Percentiles rank a stretch among this genome's conserved stretches.
Conservation (phyloP, 1,284 basidiomycete species). For the Hymenochaete sp. region DNA sequence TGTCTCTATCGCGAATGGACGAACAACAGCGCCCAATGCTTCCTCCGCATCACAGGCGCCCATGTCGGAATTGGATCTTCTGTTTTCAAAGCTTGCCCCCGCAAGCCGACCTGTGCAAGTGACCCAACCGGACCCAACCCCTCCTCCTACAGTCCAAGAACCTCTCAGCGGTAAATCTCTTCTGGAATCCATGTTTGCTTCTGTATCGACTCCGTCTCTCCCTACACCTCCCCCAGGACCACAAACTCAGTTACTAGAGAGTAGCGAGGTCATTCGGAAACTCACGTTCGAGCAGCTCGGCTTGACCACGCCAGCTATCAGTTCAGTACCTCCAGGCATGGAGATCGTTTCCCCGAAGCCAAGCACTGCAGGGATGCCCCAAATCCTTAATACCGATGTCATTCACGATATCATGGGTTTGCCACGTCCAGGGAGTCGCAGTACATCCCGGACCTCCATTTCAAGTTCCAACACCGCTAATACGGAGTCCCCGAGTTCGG, state of each 20-base stretch:
- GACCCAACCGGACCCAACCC: conserved; percentile 11
- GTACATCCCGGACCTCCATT: conserved; percentile 14
- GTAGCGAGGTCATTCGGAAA: conserved; percentile 2
- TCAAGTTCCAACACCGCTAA: conserved; percentile 9
- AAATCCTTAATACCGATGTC: conserved; percentile 16
- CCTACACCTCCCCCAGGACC: too few relatives aligned
- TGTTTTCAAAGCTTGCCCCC: conserved; percentile 45
- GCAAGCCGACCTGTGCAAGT: not conserved
- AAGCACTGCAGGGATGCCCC: conserved; percentile 14
- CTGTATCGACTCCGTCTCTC: conserved; percentile 14
- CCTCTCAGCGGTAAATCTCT: conserved; percentile 20
- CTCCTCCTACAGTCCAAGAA: conserved; percentile 8
- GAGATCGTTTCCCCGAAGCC: conserved; percentile 17
- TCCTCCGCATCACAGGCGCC: conserved; percentile 14
- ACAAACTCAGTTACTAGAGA: too few relatives aligned
- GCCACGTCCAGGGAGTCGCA: conserved; percentile 10
- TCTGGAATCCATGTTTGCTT: conserved; percentile 24
- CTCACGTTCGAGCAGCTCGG: conserved; percentile 7
- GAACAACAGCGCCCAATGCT: not conserved
- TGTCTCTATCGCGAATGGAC: not conserved
- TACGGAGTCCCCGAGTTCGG: conserved; percentile 11
- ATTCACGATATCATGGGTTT: conserved; percentile 17
- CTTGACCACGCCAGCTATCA: conserved; percentile 6
- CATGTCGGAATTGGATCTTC: conserved; percentile 49
- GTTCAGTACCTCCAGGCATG: conserved; percentile 8